A percentile compares a stretch with the other conserved stretches of the same genome.
Evolutionary conservation across 2,329 filamentous ascomycete genomes (phyloP).

Genomic region (Tetracladium maxilliforme): DNA sequence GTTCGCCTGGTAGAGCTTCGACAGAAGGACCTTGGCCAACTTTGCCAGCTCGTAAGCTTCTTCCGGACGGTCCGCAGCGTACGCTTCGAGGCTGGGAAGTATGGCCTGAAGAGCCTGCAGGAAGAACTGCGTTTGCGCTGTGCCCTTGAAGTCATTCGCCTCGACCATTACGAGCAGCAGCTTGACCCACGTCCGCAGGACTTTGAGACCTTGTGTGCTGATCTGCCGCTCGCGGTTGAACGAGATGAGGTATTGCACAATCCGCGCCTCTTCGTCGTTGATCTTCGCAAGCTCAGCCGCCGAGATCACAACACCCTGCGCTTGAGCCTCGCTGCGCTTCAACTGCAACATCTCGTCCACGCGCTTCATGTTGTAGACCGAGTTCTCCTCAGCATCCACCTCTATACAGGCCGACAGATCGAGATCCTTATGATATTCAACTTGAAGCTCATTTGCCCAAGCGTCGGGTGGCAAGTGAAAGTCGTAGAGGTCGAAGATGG

Average conservation of each 20-base stretch:
- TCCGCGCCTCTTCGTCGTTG: too few relatives aligned
- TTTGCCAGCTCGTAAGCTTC: conserved; percentile 65
- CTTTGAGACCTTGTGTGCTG: conserved; percentile 52
- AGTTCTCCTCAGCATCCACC: conserved; percentile 37
- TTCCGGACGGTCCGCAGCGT: conserved; percentile 50
- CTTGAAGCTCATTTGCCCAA: conserved; percentile 48
- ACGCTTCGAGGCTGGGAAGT: conserved; percentile 72
- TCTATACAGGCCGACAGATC: conserved; percentile 52
- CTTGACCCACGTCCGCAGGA: conserved; percentile 73
- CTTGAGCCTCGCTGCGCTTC: too few relatives aligned
- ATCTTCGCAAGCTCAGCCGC: too few relatives aligned
- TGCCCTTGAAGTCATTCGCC: conserved; percentile 63
- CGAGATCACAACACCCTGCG: too few relatives aligned
- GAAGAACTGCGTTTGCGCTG: conserved; percentile 61
- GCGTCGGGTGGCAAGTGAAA: conserved; percentile 63
- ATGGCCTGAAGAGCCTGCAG: conserved; percentile 78
- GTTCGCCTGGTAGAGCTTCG: conserved; percentile 19
- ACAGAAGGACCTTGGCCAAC: conserved; percentile 56
- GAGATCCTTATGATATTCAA: conserved; percentile 47
- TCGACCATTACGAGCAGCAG: conserved; percentile 73
- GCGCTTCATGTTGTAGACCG: conserved; percentile 54
- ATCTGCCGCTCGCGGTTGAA: too few relatives aligned
- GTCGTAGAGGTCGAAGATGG: conserved; percentile 86
- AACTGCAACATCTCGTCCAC: conserved; percentile 61
- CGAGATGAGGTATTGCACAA: conserved; percentile 13